Conservation (phyloP, 2,329 filamentous ascomycete genomes). For the Colletotrichum falcatum region DNA sequence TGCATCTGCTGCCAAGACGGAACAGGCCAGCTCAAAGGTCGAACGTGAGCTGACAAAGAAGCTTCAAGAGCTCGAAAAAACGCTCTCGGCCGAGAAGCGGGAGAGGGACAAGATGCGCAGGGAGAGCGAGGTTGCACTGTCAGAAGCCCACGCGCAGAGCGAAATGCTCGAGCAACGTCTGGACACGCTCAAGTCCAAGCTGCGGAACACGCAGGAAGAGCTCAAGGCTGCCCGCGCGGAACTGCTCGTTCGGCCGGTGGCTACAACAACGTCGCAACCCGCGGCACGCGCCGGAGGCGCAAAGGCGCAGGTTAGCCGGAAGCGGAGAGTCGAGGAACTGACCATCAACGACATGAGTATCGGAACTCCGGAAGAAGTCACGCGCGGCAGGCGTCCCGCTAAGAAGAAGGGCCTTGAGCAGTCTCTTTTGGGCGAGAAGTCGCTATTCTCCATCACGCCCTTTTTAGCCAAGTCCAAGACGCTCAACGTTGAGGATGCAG, state of each 20-base stretch:
- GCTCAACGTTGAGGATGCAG: slow-evolving; percentile 53
- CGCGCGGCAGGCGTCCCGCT: slow-evolving; percentile 54
- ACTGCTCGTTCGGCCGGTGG: slow-evolving; percentile 48
- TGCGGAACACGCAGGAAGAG: slow-evolving; percentile 77
- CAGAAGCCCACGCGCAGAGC: slow-evolving; percentile 71
- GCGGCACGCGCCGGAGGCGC: slow-evolving; percentile 3
- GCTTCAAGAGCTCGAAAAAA: slow-evolving; percentile 52
- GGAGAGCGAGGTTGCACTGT: slow-evolving; percentile 64
- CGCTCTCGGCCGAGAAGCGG: slow-evolving; percentile 55
- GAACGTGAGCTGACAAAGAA: slow-evolving; percentile 55
- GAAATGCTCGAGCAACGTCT: slow-evolving; percentile 78
- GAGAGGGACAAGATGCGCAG: slow-evolving; percentile 60
- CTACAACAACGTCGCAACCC: slow-evolving; percentile 41
- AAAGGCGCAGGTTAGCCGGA: slow-evolving; percentile 54
- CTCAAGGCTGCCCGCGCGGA: slow-evolving; percentile 69
- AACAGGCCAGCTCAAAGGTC: slow-evolving; percentile 64
- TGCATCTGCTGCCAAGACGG: slow-evolving; percentile 69
- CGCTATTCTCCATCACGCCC: slow-evolving; percentile 91
- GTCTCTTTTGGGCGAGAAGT: slow-evolving; percentile 82
- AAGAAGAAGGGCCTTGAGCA: slow-evolving; percentile 71
- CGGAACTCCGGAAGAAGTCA: slow-evolving; percentile 58
- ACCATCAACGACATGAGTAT: slow-evolving; percentile 60
- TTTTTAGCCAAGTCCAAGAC: slow-evolving; percentile 83
- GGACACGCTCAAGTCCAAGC: slow-evolving; percentile 75
- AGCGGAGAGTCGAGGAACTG: slow-evolving; percentile 60